Conservation (phyloP, 192 early-diverging fungal species). For the Diversispora eburnea region DNA sequence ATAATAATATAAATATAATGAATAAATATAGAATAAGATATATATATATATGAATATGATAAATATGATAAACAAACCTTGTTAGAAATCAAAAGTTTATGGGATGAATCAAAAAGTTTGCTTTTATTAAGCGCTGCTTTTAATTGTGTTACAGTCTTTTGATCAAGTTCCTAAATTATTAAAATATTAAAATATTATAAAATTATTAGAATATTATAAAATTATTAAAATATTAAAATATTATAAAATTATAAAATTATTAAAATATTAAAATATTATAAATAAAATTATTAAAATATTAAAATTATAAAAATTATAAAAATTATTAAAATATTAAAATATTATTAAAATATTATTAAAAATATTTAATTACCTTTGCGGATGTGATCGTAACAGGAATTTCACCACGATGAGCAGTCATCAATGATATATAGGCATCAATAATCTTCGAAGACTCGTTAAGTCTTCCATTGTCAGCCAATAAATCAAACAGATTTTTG, state of each 20-base stretch:
- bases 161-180: conserved; percentile 64
- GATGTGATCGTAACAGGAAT: conserved; percentile 86
- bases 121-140: conserved; percentile 79
- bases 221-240: background rate
- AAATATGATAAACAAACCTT: conserved; percentile 53
- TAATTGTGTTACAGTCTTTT: conserved; percentile 65
- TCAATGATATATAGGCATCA: conserved; percentile 72
- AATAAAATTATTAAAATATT: background rate
- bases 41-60: background rate
- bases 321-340: background rate
- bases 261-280: background rate
- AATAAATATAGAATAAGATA: background rate
- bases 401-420: conserved; percentile 86
- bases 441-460: conserved; percentile 81
- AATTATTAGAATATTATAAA: background rate
- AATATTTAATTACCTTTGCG: conserved; percentile 74
- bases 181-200: background rate
- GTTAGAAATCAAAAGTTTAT: conserved; percentile 82
- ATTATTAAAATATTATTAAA: background rate
- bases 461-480: conserved; percentile 94
- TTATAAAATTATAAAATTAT: conserved; percentile 8
- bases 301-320: conserved; percentile 16
- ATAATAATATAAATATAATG: background rate
- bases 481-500: conserved; percentile 84
- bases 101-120: conserved; percentile 69